Base-by-base conservation (phyloP, 768 basidiomycete genomes). In the Dacryopinax primogenitus region DNA sequence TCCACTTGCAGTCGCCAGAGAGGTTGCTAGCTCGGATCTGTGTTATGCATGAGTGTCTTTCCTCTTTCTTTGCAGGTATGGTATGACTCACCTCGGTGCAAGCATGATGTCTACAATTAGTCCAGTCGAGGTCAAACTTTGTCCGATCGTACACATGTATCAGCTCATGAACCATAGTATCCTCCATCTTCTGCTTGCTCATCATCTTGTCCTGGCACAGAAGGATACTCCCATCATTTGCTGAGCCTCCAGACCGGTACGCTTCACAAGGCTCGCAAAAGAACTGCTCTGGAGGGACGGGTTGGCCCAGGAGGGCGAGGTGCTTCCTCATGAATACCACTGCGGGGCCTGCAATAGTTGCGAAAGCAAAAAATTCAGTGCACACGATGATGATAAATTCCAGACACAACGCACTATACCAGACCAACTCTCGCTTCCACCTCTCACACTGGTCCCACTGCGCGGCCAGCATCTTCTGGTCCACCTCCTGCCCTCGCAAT, bases 131-230 rank as follows among this genome's bases (percentile, higher is more conserved):
- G 67, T 92, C 90, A 78, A 98, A 98, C 74, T 85, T 85, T 76
- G 90, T 89, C 68, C 95, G 90, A 74, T 99, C 96, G 73, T 90
- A 98, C 82, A 92, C 86, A 72, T 98, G 96, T 28, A 98, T 76
- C 51, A 98, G 82, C 73, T 99, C 96, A 72, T 99, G 96, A 23
- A 88, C 82, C 34, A 99, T 78, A 33, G 94, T 95, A 71, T 91
- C 84, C 75, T 98, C 93, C 88, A 94, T 87, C 70, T 96, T 92
- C 35, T 81, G 82, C 72, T 90, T 86, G 74, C 79, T 83, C 73
- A 85, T 81, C 70, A 93, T 88, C 61, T 86, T 82, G 47, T 92
- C 88, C 67, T 92, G 85, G 72, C 95, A 99, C 1, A 99, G 78
- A 6, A 92, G 75, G 28, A 97, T 83, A 1, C 86, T 87, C 16